Evolutionary conservation across 1,284 basidiomycete species (phyloP).

Genomic region (Boletus smithii): DNA sequence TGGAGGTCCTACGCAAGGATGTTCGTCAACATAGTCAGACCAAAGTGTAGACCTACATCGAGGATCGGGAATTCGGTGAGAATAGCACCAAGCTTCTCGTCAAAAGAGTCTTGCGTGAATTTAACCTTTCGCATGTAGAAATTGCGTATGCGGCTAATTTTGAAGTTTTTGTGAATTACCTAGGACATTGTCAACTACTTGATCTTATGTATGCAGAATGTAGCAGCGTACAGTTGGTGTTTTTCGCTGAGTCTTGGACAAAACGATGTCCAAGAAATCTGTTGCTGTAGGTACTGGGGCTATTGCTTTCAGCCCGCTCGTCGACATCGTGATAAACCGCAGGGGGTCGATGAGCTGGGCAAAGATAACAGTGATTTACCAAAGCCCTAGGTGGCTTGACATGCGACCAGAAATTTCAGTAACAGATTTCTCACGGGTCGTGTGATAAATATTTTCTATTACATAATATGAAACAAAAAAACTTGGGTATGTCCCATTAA

Average conservation of each 20-base stretch:
- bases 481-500: neutral
- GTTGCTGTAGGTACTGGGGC: constrained; percentile 94
- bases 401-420: constrained; percentile 12
- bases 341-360: neutral
- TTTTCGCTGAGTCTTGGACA: constrained; percentile 94
- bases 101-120: constrained; percentile 97
- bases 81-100: constrained; percentile 94
- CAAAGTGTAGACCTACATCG: constrained; percentile 58
- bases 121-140: constrained; percentile 99
- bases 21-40: constrained; percentile 1
- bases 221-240: constrained; percentile 78
- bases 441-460: constrained; percentile 6
- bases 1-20: constrained; percentile 73
- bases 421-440: constrained; percentile 17
- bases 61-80: constrained; percentile 95
- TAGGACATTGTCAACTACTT: constrained; percentile 29
- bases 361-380: constrained; percentile 15
- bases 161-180: constrained; percentile 98
- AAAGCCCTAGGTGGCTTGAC: no score
- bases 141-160: constrained; percentile 92
- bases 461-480: neutral
- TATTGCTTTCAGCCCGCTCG: constrained; percentile 90
- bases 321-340: constrained; percentile 57
- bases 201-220: constrained; percentile 3
- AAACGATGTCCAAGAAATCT: constrained; percentile 93